These are phyloP conservation scores for Sinapis alba DNA, from an alignment of 441 rosid genomes.

Conservation along the genomic window DNA sequence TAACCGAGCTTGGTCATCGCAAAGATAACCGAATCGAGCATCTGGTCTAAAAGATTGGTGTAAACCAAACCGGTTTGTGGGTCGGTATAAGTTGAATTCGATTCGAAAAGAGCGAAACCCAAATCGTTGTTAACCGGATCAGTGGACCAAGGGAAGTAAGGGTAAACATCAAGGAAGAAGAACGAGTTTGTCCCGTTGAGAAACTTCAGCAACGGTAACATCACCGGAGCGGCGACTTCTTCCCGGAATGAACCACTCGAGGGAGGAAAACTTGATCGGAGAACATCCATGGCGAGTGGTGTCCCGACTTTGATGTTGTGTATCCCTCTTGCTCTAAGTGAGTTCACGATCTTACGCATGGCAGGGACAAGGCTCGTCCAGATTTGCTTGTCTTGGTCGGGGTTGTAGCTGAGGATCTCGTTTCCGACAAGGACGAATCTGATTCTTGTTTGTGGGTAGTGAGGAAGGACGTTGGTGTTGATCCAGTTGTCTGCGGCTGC, in stretches of 20 bases:
- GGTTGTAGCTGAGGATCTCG: constrained; percentile 58
- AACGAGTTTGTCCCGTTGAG: constrained; percentile 61
- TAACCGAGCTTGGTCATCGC: constrained; percentile 66
- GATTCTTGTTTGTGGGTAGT: constrained; percentile 59
- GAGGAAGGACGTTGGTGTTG: constrained; percentile 47
- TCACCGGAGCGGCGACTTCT: constrained; percentile 49
- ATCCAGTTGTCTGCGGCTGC: constrained; percentile 58
- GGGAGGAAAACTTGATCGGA: constrained; percentile 63
- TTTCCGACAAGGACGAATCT: constrained; percentile 68
- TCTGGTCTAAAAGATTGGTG: constrained; percentile 71
- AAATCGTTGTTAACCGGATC: constrained; percentile 45
- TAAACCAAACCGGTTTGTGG: constrained; percentile 50
- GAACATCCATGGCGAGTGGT: constrained; percentile 72
- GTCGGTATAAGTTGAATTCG: constrained; percentile 52
- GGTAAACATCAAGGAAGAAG: constrained; percentile 70
- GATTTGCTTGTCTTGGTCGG: constrained; percentile 39
- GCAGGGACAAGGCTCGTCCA: constrained; percentile 67
- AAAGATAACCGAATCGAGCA: constrained; percentile 62
- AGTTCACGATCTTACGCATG: constrained; percentile 50
- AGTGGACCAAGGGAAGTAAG: constrained; percentile 65
- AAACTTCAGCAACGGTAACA: constrained; percentile 62
- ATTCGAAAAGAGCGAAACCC: constrained; percentile 53
- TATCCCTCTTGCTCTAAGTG: constrained; percentile 45
- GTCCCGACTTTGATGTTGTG: constrained; percentile 65
- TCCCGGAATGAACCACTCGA: constrained; percentile 58